Percentiles rank a stretch among this genome's conserved stretches.
These are phyloP conservation scores for Candida lessepsii DNA, from an alignment of 805 yeast species.

Conservation along the genomic window DNA sequence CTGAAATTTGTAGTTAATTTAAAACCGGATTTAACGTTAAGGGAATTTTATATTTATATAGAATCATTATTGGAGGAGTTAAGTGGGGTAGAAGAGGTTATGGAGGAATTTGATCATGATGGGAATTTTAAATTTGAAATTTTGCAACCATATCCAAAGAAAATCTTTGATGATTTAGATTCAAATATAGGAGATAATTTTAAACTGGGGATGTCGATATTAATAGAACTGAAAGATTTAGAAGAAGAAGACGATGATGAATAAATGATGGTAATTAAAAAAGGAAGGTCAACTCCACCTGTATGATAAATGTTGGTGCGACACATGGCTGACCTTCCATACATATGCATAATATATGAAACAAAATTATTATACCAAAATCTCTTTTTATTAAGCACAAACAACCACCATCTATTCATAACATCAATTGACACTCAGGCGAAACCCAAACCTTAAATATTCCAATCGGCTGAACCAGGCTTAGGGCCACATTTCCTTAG, in stretches of 20 bases:
- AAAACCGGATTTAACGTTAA: conserved; percentile 33
- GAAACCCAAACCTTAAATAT: too few species aligned
- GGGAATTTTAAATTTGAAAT: conserved; percentile 33
- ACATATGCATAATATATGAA: too few species aligned
- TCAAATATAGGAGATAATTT: conserved; percentile 20
- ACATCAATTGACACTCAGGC: too few species aligned
- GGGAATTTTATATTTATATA: conserved; percentile 51
- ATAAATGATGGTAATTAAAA: too few species aligned
- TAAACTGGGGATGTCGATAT: conserved; percentile 35
- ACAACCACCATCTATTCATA: too few species aligned
- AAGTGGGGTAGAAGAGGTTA: conserved; percentile 13
- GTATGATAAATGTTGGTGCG: too few species aligned
- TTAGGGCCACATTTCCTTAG: not conserved
- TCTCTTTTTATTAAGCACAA: too few species aligned
- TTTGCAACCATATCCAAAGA: conserved; percentile 43
- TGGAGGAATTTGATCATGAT: conserved; percentile 23
- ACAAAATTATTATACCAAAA: not conserved
- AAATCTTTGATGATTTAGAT: conserved; percentile 19
- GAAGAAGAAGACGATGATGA: conserved; percentile 19
- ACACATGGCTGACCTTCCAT: too few species aligned
- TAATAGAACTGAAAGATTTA: conserved; percentile 26
- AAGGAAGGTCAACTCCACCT: too few species aligned
- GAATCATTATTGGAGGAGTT: conserved; percentile 35
- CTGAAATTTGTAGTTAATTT: conserved; percentile 47
- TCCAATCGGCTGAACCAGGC: too few species aligned